Evolutionary conservation across 108 stramenopile species (phyloP).

Genomic region (Pseudonitzschia delicatissima): DNA sequence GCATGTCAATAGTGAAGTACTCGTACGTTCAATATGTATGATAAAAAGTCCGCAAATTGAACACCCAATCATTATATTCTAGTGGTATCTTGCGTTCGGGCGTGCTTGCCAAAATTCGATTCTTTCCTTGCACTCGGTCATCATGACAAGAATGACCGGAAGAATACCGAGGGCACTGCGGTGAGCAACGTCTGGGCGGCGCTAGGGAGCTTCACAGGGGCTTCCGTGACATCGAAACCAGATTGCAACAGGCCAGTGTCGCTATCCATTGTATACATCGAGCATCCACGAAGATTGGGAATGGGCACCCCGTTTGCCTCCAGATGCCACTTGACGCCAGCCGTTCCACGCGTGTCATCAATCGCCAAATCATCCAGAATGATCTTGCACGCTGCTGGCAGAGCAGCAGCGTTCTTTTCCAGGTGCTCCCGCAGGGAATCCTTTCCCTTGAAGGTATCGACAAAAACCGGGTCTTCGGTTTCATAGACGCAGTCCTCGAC

Average conservation of each 20-base stretch:
- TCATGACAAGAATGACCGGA: too few species aligned
- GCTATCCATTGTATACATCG: slow-evolving; percentile 25
- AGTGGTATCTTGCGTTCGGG: too few species aligned
- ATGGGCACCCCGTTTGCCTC: slow-evolving; percentile 16
- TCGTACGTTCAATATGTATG: too few species aligned
- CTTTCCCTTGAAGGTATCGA: slow-evolving; percentile 40
- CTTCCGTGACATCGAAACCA: slow-evolving; percentile 16
- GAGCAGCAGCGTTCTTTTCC: slow-evolving; percentile 45
- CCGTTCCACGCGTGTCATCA: slow-evolving; percentile 1
- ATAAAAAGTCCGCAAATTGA: too few species aligned
- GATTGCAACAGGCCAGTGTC: background rate
- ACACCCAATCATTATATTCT: too few species aligned
- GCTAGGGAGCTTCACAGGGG: slow-evolving; percentile 13
- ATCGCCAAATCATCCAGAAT: slow-evolving; percentile 24
- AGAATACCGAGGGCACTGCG: too few species aligned
- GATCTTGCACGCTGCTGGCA: slow-evolving; percentile 33
- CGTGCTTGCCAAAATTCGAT: too few species aligned
- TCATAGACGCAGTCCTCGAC: slow-evolving; percentile 56
- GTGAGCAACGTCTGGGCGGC: background rate
- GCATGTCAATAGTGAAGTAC: too few species aligned
- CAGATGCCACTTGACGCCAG: slow-evolving; percentile 21
- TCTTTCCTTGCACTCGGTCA: too few species aligned
- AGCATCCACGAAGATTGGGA: slow-evolving; percentile 30
- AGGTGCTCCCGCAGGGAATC: slow-evolving; percentile 50
- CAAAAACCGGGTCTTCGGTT: slow-evolving; percentile 55